Percentiles rank a stretch among this genome's conserved stretches.
phyloP scores from a whole-genome alignment of 2,329 filamentous ascomycete genomes.

The Sporothrix pseudoabietina region DNA sequence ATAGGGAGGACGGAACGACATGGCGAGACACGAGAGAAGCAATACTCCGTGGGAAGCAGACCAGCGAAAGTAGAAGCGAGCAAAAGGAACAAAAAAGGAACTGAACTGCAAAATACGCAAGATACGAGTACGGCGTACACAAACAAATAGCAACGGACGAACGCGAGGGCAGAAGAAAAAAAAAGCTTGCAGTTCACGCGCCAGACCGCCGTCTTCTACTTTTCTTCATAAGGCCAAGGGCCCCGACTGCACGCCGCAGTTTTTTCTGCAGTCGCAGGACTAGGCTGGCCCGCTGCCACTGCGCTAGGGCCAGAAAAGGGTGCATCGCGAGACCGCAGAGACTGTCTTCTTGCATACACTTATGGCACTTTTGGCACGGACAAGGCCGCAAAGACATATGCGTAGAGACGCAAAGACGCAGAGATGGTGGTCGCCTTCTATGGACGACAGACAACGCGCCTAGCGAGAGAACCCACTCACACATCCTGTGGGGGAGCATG shows the following conservation, averaged over 20 bases:
- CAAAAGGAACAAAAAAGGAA: background rate
- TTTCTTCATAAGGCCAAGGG: background rate
- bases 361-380: background rate
- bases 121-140: background rate
- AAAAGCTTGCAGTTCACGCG: slow-evolving; percentile 9
- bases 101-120: background rate
- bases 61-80: background rate
- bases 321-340: slow-evolving; percentile 22
- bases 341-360: slow-evolving; percentile 4
- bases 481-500: background rate
- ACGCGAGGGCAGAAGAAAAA: background rate
- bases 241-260: slow-evolving; percentile 2
- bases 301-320: slow-evolving; percentile 20
- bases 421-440: background rate
- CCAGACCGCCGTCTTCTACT: background rate
- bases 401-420: background rate
- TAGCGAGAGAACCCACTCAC: slow-evolving; percentile 9
- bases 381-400: slow-evolving; percentile 11
- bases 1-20: background rate
- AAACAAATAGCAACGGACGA: background rate
- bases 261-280: slow-evolving; percentile 13
- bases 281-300: slow-evolving; percentile 20
- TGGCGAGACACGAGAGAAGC: slow-evolving; percentile 7
- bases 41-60: background rate
- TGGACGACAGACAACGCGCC: slow-evolving; percentile 4